Evolutionary conservation across 164 flowering plant species (phyloP).

Genomic region (Houttuynia cordata): DNA sequence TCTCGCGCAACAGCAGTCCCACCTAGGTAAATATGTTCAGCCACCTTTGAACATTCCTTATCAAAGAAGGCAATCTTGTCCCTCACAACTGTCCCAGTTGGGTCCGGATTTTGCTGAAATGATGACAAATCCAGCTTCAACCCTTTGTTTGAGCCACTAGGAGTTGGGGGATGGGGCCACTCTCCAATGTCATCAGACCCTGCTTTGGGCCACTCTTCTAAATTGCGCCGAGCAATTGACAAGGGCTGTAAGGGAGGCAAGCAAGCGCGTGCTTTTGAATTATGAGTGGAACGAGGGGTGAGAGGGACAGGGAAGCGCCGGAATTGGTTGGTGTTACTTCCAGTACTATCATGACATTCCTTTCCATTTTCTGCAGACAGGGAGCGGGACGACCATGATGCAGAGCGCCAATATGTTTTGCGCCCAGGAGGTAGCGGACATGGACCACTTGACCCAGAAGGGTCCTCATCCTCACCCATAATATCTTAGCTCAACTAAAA

Average conservation of each 20-base stretch:
- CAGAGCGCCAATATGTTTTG: constrained; percentile 62
- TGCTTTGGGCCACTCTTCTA: constrained; percentile 91
- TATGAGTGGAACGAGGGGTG: constrained; percentile 66
- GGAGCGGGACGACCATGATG: constrained; percentile 74
- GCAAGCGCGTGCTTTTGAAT: constrained; percentile 47
- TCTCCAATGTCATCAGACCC: constrained; percentile 89
- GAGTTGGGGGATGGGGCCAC: constrained; percentile 76
- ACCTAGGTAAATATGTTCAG: constrained; percentile 68
- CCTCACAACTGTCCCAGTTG: constrained; percentile 31
- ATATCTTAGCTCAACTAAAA: constrained; percentile 3
- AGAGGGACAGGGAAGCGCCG: constrained; percentile 53
- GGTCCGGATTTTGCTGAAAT: constrained; percentile 41
- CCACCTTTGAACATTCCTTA: constrained; percentile 72
- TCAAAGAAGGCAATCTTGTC: constrained; percentile 76
- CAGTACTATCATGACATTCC: constrained; percentile 24
- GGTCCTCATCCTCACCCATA: constrained; percentile 62
- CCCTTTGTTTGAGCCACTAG: constrained; percentile 47
- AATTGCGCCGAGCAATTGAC: constrained; percentile 61
- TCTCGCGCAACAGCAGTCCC: constrained; percentile 72
- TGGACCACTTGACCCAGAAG: constrained; percentile 21
- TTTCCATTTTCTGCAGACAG: constrained; percentile 19
- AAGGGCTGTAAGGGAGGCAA: constrained; percentile 84
- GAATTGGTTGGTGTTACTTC: constrained; percentile 16
- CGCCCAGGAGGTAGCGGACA: constrained; percentile 27
- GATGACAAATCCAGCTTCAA: constrained; percentile 72